Percentiles rank a stretch among this genome's conserved stretches.
phyloP scores from a whole-genome alignment of 805 yeast genomes.

The Lipomyces lipofer region DNA sequence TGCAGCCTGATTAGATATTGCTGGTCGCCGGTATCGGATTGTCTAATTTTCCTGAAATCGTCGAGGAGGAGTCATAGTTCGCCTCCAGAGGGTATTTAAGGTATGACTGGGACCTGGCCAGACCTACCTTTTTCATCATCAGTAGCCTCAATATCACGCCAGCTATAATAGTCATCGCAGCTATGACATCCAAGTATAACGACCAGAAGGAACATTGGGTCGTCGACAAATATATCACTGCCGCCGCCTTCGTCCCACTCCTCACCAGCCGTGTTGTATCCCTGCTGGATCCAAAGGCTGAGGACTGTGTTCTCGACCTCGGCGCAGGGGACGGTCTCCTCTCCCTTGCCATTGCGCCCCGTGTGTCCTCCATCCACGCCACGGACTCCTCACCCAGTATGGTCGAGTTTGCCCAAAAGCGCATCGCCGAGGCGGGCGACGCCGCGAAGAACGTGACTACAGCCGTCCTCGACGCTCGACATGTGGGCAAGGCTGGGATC shows the following conservation, averaged over 20 bases:
- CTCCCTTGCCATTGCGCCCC: slow-evolving; percentile 18
- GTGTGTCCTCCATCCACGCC: slow-evolving; percentile 21
- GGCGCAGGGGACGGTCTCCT: slow-evolving; percentile 32
- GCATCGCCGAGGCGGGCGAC: slow-evolving; percentile 2
- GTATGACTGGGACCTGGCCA: too few species aligned
- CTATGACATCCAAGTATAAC: too few species aligned
- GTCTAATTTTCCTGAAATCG: too few species aligned
- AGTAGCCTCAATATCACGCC: too few species aligned
- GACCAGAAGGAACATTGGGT: slow-evolving; percentile 23
- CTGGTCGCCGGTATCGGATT: too few species aligned
- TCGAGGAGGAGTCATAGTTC: too few species aligned
- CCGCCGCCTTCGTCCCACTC: slow-evolving; percentile 30
- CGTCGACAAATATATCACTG: slow-evolving; percentile 19
- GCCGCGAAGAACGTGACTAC: slow-evolving; percentile 17
- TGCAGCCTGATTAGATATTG: too few species aligned
- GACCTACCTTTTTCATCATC: too few species aligned
- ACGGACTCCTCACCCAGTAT: slow-evolving; percentile 24
- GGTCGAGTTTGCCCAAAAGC: slow-evolving; percentile 15
- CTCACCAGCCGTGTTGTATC: slow-evolving; percentile 25
- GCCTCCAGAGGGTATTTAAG: too few species aligned
- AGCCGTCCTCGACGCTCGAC: slow-evolving; percentile 22
- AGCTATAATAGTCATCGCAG: too few species aligned
- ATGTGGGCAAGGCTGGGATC: neutral
- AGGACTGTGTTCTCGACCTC: slow-evolving; percentile 28
- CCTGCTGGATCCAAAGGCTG: slow-evolving; percentile 13